Base-by-base conservation (phyloP, 2,329 filamentous ascomycete species). In the Paecilomyces fulvus region DNA sequence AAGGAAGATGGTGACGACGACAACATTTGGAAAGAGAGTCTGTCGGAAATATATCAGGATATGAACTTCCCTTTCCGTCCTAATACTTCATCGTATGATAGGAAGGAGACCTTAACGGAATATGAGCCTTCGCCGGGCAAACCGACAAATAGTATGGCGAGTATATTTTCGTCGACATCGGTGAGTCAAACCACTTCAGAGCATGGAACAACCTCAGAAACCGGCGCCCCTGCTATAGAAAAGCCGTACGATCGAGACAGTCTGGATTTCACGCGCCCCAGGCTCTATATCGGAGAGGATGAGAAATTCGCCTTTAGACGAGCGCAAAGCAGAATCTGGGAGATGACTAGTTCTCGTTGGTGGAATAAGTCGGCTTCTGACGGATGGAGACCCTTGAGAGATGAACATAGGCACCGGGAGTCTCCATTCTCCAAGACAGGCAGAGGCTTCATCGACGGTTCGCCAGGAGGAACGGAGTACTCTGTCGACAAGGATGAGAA, bases 281-380 rank as follows among this genome's bases (percentile, higher is more conserved):
- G 79, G 10, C 83, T 82, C 0, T 88, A 92, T 64, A 92, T 87
- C 0, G 89, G 89, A 11, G 87, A 92, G 67, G 89, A 92, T 68
- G 89, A 92, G 70, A 79, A 83, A 11, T 94, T 94, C 67, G 89
- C 89, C 0, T 92, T 90, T 63, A 89, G 89, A 70, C 79, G 89
- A 23, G 89, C 89, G 1, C 79, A 83, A 49, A 89, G 86, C 61
- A 77, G 89, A n/a, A 74, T 94, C 2, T 94, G 88, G 89, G 88
- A 94, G 73, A 83, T 94, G 67, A 92, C 88, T 69, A 83, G 87
- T 17, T 78, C 77, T 37, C 76, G 80, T 59, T 92, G 89, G 89
- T 89, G 90, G 75, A 79, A 79, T 2, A 74, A 87, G 51, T 75
- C 73, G 10, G 23, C 48, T 23, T 49, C 48, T 20, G 78, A 72